phyloP scores from a whole-genome alignment of 352 stramenopile species.

The Pythium inflatum region DNA sequence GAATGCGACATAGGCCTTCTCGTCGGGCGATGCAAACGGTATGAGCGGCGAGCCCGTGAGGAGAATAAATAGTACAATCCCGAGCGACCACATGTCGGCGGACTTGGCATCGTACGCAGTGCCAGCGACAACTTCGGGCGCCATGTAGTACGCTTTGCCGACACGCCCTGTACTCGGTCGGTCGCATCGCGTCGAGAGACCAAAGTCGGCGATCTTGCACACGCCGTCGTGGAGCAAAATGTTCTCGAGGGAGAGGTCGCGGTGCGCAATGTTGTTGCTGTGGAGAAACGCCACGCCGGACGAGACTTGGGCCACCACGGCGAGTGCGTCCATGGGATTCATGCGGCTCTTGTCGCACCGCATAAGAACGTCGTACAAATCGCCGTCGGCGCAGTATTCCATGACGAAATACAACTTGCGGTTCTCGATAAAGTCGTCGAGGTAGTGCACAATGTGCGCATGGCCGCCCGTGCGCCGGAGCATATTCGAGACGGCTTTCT shows the following conservation, averaged over 20 bases:
- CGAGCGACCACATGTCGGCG: conserved; percentile 71
- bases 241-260: conserved; percentile 66
- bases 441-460: conserved; percentile 49
- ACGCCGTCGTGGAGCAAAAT: conserved; percentile 35
- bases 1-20: conserved; percentile 37
- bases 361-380: conserved; percentile 44
- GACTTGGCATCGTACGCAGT: conserved; percentile 46
- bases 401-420: conserved; percentile 57
- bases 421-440: conserved; percentile 50
- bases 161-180: conserved; percentile 42
- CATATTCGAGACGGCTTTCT: conserved; percentile 45
- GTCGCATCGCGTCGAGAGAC: conserved; percentile 39
- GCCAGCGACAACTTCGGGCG: conserved; percentile 52
- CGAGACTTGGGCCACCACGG: conserved; percentile 46
- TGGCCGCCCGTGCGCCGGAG: conserved; percentile 44
- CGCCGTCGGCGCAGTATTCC: conserved; percentile 56
- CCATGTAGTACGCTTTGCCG: conserved; percentile 73
- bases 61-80: conserved; percentile 70
- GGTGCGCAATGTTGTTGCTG: conserved; percentile 43
- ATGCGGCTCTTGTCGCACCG: conserved; percentile 17
- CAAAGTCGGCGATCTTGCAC: conserved; percentile 69
- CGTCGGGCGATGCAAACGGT: conserved; percentile 35
- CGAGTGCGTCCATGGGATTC: conserved; percentile 35
- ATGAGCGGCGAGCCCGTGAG: conserved; percentile 61
- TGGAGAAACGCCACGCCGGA: conserved; percentile 52